A percentile compares a stretch with the other conserved stretches of the same genome.
These are phyloP conservation scores for Linnemannia hyalina DNA, from an alignment of 192 early-diverging fungal genomes.

Conservation along the genomic window DNA sequence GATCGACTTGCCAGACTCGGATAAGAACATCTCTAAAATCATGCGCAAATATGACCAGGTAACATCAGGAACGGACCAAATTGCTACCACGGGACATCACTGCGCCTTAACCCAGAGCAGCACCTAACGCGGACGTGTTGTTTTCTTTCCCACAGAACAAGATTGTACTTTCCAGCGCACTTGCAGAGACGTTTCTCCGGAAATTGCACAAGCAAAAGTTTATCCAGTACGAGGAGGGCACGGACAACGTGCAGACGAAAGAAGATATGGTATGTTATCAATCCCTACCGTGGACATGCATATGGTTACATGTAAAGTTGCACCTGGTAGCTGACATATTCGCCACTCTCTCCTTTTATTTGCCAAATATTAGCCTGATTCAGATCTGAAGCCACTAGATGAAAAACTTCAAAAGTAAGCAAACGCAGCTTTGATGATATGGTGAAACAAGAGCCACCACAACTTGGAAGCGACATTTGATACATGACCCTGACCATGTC, in stretches of 20 bases:
- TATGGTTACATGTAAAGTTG: neutral
- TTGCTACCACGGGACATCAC: neutral
- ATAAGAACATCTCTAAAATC: conserved; percentile 86
- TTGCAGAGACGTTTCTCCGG: conserved; percentile 75
- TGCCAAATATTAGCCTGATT: conserved; percentile 49
- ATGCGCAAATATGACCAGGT: conserved; percentile 78
- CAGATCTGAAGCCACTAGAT: conserved; percentile 66
- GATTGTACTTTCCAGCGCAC: conserved; percentile 73
- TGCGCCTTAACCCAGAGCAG: neutral
- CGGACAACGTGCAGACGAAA: conserved; percentile 66
- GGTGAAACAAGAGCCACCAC: too few species aligned
- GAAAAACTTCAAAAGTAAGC: conserved; percentile 62
- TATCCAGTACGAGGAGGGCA: conserved; percentile 67
- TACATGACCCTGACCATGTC: neutral
- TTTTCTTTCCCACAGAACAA: conserved; percentile 56
- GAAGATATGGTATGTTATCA: conserved; percentile 56
- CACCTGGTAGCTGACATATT: neutral
- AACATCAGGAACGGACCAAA: neutral
- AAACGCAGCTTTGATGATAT: too few species aligned
- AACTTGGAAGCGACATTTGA: neutral
- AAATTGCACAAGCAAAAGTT: conserved; percentile 71
- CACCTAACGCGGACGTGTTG: neutral
- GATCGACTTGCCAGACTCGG: conserved; percentile 86
- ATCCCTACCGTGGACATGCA: neutral
- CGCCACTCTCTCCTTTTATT: neutral